Base-by-base conservation (phyloP, 768 basidiomycete species). In the Naganishia kalamii region DNA sequence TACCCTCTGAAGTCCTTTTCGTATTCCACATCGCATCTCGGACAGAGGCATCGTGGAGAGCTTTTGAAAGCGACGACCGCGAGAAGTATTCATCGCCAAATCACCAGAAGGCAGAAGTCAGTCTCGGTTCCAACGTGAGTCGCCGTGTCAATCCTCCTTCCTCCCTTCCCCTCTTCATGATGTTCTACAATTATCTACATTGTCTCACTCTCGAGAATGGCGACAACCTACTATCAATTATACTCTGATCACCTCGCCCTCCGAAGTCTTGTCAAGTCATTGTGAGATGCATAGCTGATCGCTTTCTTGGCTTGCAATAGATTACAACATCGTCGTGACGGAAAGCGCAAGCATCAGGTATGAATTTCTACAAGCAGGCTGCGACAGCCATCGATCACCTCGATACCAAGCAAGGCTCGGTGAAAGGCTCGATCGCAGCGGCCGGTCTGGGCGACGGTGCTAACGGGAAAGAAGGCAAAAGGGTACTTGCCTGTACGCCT, bases 351-450 rank as follows among this genome's bases (percentile, higher is more conserved):
- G 13, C 21, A 30, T 60, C 46, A n/a, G 66, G 15, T 62, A 94
- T 96, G 92, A 93, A 93, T 81, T 92, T 94, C 81, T 96, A 96
- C 81, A 91, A 91, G 81, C 87, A 90, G 77, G 90, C 91, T 69
- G 87, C 87, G 70, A 83, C 86, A 72, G 83, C 86, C 4, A 81
- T 97, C 71, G 91, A 94, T 75, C 87, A 86, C 70, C 83, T 97
- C 65, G 89, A 93, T 75, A 84, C 85, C 47, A 92, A 88, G 76
- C 83, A 91, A 77, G 92, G 92, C n/a, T 93, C 90, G 15, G 88
- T 97, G 74, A 92, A 94, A 74, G 84, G 92, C 61, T 78, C 91
- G 35, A 80, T 94, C 44, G 85, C 85, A 21, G 84, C 85, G 62
- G 80, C 76, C 4, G 76, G 76, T 13, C 47, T 77, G 2, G 65